Evolutionary conservation across 2,329 filamentous ascomycete species (phyloP).

Genomic region (Diaporthe batatas): DNA sequence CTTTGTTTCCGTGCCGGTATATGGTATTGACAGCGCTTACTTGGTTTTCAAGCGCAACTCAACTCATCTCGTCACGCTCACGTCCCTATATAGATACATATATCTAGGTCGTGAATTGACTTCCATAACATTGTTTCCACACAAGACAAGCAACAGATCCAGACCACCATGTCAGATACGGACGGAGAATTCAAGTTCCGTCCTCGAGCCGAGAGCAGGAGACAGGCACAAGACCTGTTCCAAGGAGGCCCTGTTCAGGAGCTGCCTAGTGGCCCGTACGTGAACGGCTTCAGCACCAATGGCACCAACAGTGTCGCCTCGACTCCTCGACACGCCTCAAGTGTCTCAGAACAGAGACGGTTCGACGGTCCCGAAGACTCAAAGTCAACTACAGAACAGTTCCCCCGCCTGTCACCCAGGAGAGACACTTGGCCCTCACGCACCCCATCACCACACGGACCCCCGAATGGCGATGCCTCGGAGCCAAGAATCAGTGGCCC

Average conservation of each 20-base stretch:
- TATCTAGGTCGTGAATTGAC: background rate
- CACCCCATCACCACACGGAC: slow-evolving; percentile 28
- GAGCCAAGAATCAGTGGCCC: slow-evolving; percentile 42
- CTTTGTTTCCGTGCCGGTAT: slow-evolving; percentile 21
- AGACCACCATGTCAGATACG: slow-evolving; percentile 23
- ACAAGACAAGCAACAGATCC: background rate
- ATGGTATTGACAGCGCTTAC: slow-evolving; percentile 2
- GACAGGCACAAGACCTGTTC: slow-evolving; percentile 1
- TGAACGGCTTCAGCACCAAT: slow-evolving; percentile 38
- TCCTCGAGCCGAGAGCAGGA: background rate
- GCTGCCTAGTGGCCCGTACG: slow-evolving; percentile 21
- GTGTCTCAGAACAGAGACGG: slow-evolving; percentile 10
- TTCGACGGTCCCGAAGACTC: background rate
- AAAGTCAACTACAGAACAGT: background rate
- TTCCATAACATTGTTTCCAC: background rate
- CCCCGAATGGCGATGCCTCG: background rate
- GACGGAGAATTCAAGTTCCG: background rate
- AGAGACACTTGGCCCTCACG: slow-evolving; percentile 34
- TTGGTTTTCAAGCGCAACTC: background rate
- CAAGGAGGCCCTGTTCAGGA: slow-evolving; percentile 36
- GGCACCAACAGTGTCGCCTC: slow-evolving; percentile 35
- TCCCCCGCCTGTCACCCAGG: slow-evolving; percentile 21
- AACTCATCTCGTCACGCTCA: background rate
- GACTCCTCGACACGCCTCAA: slow-evolving; percentile 21
- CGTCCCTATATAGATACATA: background rate